These are phyloP conservation scores for Pseudonectria buxi DNA, from an alignment of 2,329 filamentous ascomycete species.

Conservation along the genomic window DNA sequence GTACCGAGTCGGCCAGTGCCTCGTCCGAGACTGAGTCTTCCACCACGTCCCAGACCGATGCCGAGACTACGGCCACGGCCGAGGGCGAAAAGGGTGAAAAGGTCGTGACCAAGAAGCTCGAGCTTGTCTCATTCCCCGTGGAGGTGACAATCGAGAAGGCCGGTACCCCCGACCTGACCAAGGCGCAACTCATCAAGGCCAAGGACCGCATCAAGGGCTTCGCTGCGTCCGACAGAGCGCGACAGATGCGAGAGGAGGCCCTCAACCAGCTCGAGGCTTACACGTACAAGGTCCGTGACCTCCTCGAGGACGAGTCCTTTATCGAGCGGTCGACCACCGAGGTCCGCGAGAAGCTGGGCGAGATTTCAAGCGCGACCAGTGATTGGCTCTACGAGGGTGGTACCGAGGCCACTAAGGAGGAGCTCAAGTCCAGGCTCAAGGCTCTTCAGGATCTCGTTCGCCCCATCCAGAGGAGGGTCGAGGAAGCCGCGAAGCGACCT, in stretches of 20 bases:
- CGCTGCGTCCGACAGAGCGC: slow-evolving; percentile 74
- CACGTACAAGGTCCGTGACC: slow-evolving; percentile 81
- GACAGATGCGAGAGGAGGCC: slow-evolving; percentile 72
- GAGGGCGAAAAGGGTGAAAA: slow-evolving; percentile 37
- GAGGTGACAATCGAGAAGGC: slow-evolving; percentile 42
- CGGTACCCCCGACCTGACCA: slow-evolving; percentile 43
- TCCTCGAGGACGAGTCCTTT: slow-evolving; percentile 72
- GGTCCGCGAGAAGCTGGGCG: slow-evolving; percentile 60
- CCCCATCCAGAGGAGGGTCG: slow-evolving; percentile 68
- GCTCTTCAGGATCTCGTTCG: slow-evolving; percentile 69
- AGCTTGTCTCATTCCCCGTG: slow-evolving; percentile 49
- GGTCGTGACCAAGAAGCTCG: slow-evolving; percentile 51
- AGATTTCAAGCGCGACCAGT: slow-evolving; percentile 61
- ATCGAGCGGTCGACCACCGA: slow-evolving; percentile 61
- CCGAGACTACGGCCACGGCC: slow-evolving; percentile 40
- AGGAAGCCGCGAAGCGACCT: slow-evolving; percentile 66
- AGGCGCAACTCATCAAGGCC: slow-evolving; percentile 41
- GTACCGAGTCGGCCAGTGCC: slow-evolving; percentile 13
- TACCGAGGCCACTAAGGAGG: slow-evolving; percentile 64
- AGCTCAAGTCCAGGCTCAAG: slow-evolving; percentile 70
- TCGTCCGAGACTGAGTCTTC: slow-evolving; percentile 17
- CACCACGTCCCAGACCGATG: slow-evolving; percentile 15
- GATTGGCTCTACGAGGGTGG: slow-evolving; percentile 93
- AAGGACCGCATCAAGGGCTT: slow-evolving; percentile 76
- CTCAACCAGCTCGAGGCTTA: slow-evolving; percentile 90